These are phyloP conservation scores for Ophiostoma novo-ulmi DNA, from an alignment of 2,329 filamentous ascomycete genomes.

Conservation along the genomic window DNA sequence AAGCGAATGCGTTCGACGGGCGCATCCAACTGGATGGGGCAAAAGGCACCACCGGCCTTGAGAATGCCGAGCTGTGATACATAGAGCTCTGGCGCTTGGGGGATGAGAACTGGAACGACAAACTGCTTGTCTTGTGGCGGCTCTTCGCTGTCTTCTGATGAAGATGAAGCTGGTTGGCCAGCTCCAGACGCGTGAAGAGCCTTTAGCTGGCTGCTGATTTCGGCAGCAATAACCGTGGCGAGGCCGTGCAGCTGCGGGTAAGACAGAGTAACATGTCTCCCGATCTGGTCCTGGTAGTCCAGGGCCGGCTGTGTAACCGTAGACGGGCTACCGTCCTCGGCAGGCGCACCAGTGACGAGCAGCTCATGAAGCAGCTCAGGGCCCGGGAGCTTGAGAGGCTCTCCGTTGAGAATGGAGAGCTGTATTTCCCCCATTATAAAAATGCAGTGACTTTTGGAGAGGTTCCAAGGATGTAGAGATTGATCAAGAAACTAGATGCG, in stretches of 20 bases:
- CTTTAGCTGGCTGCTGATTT: conserved; percentile 35
- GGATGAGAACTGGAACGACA: conserved; percentile 70
- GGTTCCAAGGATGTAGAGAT: neutral
- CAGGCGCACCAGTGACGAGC: conserved; percentile 47
- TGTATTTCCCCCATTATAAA: conserved; percentile 9
- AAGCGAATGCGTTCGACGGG: conserved; percentile 73
- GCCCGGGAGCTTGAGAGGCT: conserved; percentile 39
- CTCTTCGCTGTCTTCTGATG: neutral
- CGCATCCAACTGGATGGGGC: conserved; percentile 72
- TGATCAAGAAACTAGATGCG: neutral
- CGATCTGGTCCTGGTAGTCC: conserved; percentile 55
- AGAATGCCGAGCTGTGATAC: conserved; percentile 70
- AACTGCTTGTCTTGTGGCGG: conserved; percentile 32
- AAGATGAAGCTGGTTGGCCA: neutral
- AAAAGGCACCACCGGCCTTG: conserved; percentile 79
- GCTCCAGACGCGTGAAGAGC: neutral
- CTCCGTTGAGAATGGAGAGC: conserved; percentile 46
- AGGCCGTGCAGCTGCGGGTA: conserved; percentile 59
- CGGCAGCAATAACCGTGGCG: conserved; percentile 52
- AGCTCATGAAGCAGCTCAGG: conserved; percentile 47
- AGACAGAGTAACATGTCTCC: conserved; percentile 45
- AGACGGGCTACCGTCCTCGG: conserved; percentile 20
- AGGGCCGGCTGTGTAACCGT: conserved; percentile 45
- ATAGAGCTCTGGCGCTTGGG: conserved; percentile 73
- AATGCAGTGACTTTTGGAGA: no score